Evolutionary conservation across 192 early-diverging fungal genomes (phyloP).

Genomic region (Backusella sp.): DNA sequence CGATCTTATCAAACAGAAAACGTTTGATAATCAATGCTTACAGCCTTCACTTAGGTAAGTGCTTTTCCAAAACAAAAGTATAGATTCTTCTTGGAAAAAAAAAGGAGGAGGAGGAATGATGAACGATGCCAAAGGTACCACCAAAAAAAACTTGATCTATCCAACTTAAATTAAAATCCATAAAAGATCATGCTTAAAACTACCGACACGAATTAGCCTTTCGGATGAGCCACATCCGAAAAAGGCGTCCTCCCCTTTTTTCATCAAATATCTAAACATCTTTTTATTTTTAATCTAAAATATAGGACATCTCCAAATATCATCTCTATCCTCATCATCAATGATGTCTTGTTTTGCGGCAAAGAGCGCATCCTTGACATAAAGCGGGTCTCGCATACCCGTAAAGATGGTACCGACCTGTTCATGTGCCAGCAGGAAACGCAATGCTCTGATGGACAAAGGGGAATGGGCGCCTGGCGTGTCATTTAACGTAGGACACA

Average conservation of each 20-base stretch:
- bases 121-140: too few species aligned
- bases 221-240: not conserved
- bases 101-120: too few species aligned
- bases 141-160: too few species aligned
- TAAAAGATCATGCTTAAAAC: not conserved
- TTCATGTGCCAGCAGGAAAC: constrained; percentile 43
- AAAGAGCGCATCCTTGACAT: constrained; percentile 57
- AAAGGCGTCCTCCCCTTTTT: not conserved
- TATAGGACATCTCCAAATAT: constrained; percentile 40
- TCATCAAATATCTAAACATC: not conserved
- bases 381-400: constrained; percentile 58
- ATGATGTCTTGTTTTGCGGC: constrained; percentile 33
- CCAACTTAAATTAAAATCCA: too few species aligned
- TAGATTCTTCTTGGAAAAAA: too few species aligned
- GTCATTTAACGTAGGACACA: constrained; percentile 37
- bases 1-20: too few species aligned
- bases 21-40: too few species aligned
- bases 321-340: constrained; percentile 30
- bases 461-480: constrained; percentile 42
- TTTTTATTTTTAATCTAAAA: not conserved
- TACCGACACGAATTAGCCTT: not conserved
- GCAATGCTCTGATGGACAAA: constrained; percentile 50
- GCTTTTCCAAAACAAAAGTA: too few species aligned
- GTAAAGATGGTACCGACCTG: constrained; percentile 57
- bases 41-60: too few species aligned